Evolutionary conservation across 352 stramenopile species (phyloP).

Genomic region (Sclerospora graminicola): DNA sequence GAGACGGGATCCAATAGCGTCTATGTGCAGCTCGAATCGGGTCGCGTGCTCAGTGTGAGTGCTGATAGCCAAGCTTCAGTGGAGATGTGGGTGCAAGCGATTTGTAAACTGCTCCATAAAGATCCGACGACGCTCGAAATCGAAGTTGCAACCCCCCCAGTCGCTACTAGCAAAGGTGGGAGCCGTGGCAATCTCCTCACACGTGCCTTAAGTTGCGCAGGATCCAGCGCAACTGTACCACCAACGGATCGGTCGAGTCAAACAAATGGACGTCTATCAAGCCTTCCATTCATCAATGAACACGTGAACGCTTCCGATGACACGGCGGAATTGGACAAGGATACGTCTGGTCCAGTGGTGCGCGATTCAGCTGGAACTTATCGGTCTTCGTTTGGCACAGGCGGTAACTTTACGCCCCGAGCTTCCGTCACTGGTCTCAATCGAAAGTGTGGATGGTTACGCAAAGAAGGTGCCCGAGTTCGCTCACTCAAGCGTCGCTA

Average conservation of each 20-base stretch:
- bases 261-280: conserved; percentile 5
- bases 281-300: conserved; percentile 13
- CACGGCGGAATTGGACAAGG: conserved; percentile 6
- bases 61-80: conserved; percentile 43
- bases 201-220: conserved; percentile 22
- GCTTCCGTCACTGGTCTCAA: conserved; percentile 8
- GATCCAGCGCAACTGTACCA: conserved; percentile 14
- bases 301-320: conserved; percentile 20
- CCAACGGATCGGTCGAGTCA: conserved; percentile 5
- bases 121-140: conserved; percentile 21
- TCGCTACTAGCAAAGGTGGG: conserved; percentile 1
- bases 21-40: conserved; percentile 54
- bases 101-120: conserved; percentile 46
- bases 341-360: conserved; percentile 5
- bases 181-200: conserved; percentile 17
- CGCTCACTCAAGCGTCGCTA: conserved; percentile 74
- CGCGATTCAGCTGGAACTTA: conserved; percentile 6
- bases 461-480: conserved; percentile 60
- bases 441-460: conserved; percentile 63
- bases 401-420: conserved; percentile 6
- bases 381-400: conserved; percentile 5
- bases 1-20: conserved; percentile 35
- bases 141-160: conserved; percentile 3
- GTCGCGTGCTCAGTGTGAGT: conserved; percentile 52
- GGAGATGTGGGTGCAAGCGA: conserved; percentile 49